Conservation (phyloP, 495 filamentous ascomycete genomes). For the Cudoniella acicularis region DNA sequence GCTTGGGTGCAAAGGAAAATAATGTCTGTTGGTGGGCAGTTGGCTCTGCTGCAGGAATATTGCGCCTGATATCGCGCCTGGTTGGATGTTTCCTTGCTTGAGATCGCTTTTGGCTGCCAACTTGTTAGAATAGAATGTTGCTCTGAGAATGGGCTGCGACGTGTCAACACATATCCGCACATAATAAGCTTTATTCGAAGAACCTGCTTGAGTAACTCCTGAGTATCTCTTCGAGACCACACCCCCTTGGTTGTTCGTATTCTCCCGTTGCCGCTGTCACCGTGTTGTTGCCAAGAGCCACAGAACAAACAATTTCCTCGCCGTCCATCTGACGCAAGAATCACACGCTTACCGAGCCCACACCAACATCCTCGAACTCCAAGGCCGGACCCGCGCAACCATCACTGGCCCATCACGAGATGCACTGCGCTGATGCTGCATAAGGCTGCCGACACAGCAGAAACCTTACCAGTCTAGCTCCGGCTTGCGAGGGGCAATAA, state of each 20-base stretch:
- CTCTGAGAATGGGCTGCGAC: not conserved
- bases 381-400: not conserved
- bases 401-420: not conserved
- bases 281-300: not conserved
- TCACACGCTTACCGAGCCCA: not conserved
- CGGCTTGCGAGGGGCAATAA: not conserved
- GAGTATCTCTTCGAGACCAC: not conserved
- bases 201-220: not conserved
- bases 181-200: not conserved
- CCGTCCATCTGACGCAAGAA: not conserved
- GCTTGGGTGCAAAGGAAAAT: not conserved
- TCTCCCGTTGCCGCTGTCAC: not conserved
- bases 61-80: not conserved
- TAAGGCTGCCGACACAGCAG: not conserved
- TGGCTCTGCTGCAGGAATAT: not conserved
- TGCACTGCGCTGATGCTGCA: not conserved
- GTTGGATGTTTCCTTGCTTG: not conserved
- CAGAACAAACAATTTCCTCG: too few relatives aligned
- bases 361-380: not conserved
- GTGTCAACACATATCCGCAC: not conserved
- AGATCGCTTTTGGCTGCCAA: not conserved
- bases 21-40: not conserved
- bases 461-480: not conserved
- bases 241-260: not conserved
- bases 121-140: too few relatives aligned